Conservation (phyloP, 257 asterid genomes). For the Lycium barbarum region DNA sequence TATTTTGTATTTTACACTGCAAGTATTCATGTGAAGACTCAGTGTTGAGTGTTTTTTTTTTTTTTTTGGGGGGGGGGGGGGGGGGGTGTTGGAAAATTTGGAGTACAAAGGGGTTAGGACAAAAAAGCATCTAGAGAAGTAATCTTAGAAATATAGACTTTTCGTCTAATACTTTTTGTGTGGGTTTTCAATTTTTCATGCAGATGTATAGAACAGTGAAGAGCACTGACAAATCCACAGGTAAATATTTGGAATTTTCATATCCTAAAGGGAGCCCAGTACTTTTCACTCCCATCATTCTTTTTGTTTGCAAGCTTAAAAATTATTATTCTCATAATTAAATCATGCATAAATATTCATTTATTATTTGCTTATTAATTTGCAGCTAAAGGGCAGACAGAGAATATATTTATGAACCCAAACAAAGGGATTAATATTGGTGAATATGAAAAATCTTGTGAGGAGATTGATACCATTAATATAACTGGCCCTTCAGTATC, state of each 20-base stretch:
- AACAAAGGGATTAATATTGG: slow-evolving; percentile 37
- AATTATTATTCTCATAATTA: not conserved
- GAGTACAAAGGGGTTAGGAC: slow-evolving; percentile 51
- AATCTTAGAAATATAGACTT: slow-evolving; percentile 47
- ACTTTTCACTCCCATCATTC: slow-evolving; percentile 38
- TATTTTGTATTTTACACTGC: slow-evolving; percentile 17
- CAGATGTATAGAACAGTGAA: slow-evolving; percentile 99
- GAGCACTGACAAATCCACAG: slow-evolving; percentile 83
- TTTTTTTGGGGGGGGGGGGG: not conserved
- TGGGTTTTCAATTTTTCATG: slow-evolving; percentile 58
- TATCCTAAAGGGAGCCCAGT: slow-evolving; percentile 44
- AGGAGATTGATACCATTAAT: slow-evolving; percentile 35
- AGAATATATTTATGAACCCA: slow-evolving; percentile 40
- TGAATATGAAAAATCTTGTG: slow-evolving; percentile 40
- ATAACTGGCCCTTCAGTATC: slow-evolving; percentile 32
- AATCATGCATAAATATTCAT: not conserved
- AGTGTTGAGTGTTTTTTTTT: not conserved
- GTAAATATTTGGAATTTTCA: slow-evolving; percentile 48
- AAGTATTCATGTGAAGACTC: slow-evolving; percentile 29
- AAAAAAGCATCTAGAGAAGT: slow-evolving; percentile 54
- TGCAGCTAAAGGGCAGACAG: slow-evolving; percentile 48
- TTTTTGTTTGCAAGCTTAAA: slow-evolving; percentile 44
- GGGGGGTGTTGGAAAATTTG: slow-evolving; percentile 27
- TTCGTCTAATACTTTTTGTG: slow-evolving; percentile 33
- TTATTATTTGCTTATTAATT: slow-evolving; percentile 27